These are phyloP conservation scores for Calonectria multiphialidica DNA, from an alignment of 2,329 filamentous ascomycete genomes.

Conservation along the genomic window DNA sequence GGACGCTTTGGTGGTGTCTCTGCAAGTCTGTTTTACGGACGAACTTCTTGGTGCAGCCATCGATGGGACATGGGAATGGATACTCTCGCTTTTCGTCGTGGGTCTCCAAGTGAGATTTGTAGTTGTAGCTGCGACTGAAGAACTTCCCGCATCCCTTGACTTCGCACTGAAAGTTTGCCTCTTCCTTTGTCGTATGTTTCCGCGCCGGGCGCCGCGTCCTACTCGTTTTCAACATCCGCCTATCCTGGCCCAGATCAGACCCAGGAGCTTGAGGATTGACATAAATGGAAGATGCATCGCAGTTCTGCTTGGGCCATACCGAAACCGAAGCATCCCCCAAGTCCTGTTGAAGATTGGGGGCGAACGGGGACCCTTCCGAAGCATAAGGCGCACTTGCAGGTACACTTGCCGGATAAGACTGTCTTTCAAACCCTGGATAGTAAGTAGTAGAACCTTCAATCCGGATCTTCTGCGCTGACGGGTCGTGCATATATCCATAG, in stretches of 20 bases:
- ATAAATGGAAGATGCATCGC: constrained; percentile 40
- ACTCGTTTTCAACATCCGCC: constrained; percentile 34
- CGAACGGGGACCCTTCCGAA: constrained; percentile 36
- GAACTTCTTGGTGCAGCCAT: constrained; percentile 80
- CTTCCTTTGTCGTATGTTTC: constrained; percentile 73
- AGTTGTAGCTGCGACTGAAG: constrained; percentile 89
- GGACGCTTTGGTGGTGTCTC: constrained; percentile 74
- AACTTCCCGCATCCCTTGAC: constrained; percentile 79
- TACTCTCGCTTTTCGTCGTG: constrained; percentile 82
- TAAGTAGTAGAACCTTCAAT: constrained; percentile 37
- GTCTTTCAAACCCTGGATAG: constrained; percentile 34
- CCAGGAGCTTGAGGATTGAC: constrained; percentile 33
- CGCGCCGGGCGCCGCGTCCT: constrained; percentile 55
- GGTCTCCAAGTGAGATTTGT: constrained; percentile 86
- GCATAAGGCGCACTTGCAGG: constrained; percentile 32
- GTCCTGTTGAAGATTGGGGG: constrained; percentile 32
- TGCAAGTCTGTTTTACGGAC: constrained; percentile 85
- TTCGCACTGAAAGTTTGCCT: constrained; percentile 78
- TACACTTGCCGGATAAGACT: constrained; percentile 36
- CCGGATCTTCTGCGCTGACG: constrained; percentile 31
- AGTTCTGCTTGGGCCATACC: constrained; percentile 41
- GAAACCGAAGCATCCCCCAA: constrained; percentile 28
- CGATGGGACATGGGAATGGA: constrained; percentile 74
- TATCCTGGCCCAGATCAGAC: constrained; percentile 38
- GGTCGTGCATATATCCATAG: constrained; percentile 42